phyloP scores from a whole-genome alignment of 2,329 filamentous ascomycete species.

The Penicillium corylophilum region DNA sequence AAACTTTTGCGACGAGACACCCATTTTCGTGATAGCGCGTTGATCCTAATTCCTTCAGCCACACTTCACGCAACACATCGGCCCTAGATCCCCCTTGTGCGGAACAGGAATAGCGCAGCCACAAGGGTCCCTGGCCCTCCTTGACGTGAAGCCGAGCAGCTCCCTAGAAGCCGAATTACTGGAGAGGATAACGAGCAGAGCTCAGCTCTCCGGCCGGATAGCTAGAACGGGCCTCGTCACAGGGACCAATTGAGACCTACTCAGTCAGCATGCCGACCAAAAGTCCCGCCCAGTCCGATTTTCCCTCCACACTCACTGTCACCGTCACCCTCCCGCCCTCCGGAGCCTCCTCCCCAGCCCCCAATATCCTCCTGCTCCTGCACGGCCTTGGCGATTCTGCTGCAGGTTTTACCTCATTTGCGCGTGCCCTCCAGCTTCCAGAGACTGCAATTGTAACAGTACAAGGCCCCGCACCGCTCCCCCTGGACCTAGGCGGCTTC shows the following conservation, averaged over 20 bases:
- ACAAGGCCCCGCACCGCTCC: slow-evolving; percentile 67
- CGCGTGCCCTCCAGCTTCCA: slow-evolving; percentile 67
- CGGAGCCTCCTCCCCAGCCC: slow-evolving; percentile 55
- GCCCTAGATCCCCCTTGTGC: neutral
- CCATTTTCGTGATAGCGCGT: neutral
- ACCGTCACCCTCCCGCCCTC: slow-evolving; percentile 42
- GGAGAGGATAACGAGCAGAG: neutral
- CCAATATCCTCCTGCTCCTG: slow-evolving; percentile 75
- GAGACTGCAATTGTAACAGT: slow-evolving; percentile 74
- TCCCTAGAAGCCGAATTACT: neutral
- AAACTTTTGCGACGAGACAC: neutral
- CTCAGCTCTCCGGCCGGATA: neutral
- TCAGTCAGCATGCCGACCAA: slow-evolving; percentile 31
- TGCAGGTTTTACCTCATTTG: slow-evolving; percentile 66
- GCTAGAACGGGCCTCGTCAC: neutral
- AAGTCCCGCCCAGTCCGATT: slow-evolving; percentile 46
- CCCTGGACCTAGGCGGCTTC: slow-evolving; percentile 65
- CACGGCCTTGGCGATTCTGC: slow-evolving; percentile 82
- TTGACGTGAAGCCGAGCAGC: neutral
- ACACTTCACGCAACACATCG: neutral
- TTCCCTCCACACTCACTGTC: slow-evolving; percentile 44
- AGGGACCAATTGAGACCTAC: neutral
- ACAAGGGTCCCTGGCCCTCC: neutral
- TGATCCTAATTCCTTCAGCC: neutral
- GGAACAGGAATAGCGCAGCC: neutral